Evolutionary conservation across 257 asterid genomes (phyloP).

Genomic region (Nicotiana noctiflora): DNA sequence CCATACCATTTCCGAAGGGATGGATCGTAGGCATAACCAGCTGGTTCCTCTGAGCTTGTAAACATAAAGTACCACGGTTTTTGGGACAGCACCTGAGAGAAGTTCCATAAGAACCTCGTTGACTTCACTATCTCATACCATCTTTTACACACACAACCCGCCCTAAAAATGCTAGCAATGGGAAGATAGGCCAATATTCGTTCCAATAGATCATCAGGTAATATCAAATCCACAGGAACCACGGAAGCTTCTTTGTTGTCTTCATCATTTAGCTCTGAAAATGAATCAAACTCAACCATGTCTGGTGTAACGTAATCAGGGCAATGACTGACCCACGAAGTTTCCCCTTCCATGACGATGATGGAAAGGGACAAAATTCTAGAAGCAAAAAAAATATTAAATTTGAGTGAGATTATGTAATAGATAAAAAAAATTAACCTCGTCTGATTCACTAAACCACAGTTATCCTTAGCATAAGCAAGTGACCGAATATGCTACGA

Average conservation of each 20-base stretch:
- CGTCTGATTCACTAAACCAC: neutral
- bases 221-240: slow-evolving; percentile 51
- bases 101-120: slow-evolving; percentile 59
- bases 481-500: neutral
- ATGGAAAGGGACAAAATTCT: slow-evolving; percentile 17
- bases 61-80: slow-evolving; percentile 99
- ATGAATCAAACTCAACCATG: slow-evolving; percentile 28
- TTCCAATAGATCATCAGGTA: slow-evolving; percentile 87
- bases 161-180: slow-evolving; percentile 68
- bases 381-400: neutral
- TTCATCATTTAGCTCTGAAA: slow-evolving; percentile 49
- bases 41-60: slow-evolving; percentile 81
- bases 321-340: slow-evolving; percentile 82
- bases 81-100: slow-evolving; percentile 37
- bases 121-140: slow-evolving; percentile 80
- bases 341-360: slow-evolving; percentile 63
- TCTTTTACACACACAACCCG: slow-evolving; percentile 73
- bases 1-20: slow-evolving; percentile 65
- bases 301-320: slow-evolving; percentile 20
- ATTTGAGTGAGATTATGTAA: neutral
- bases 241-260: slow-evolving; percentile 31
- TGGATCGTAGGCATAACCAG: slow-evolving; percentile 82
- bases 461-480: no score
- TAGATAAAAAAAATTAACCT: neutral
- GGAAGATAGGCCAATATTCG: slow-evolving; percentile 78